Base-by-base conservation (phyloP, 2,329 filamentous ascomycete genomes). In the Paradendryphiella salina region DNA sequence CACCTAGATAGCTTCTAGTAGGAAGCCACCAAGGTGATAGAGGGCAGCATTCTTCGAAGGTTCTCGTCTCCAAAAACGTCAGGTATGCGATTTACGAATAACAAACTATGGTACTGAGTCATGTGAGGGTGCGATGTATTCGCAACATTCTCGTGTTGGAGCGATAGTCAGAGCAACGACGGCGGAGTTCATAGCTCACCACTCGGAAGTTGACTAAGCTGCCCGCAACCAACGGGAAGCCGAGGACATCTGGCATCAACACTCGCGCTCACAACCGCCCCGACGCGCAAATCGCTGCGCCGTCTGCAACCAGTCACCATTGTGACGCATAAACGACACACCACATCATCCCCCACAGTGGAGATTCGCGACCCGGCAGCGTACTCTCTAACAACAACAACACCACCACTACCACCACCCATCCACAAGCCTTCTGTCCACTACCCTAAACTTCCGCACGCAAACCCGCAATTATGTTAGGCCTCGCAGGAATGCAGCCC, bases 401-500 rank as follows among this genome's bases (percentile, higher is more conserved):
- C 21, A 26, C 23, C 23, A 26, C 23, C 8, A 23, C 21, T 7
- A 26, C 23, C 23, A 26, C 23, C 8, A 9, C 23, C 23, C 23
- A 9, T 10, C 8, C 8, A 9, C 23, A 26, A 26, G 23, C 23
- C 6, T 9, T 9, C 6, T 2, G 7, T 26, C 23, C 23, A 26
- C 23, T 2, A 26, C 39, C n/a, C 7, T 9, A 26, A 14, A 17
- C 29, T 14, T 26, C 23, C 23, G 40, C 11, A 43, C 21, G n/a
- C 23, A 43, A 37, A 23, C 13, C 38, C 54, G 47, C 59, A 59
- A 63, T 42, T 15, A 73, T 73, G 70, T 61, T 73, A 43, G 68
- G 67, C 59, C 79, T 95, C 58, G 77, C 80, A 52, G 75, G 76
- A 46, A 78, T 83, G 68, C 91, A 90, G 74, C 87, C 89, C 60